phyloP scores from a whole-genome alignment of 2,329 filamentous ascomycete species.

The Mariannaea sp. region DNA sequence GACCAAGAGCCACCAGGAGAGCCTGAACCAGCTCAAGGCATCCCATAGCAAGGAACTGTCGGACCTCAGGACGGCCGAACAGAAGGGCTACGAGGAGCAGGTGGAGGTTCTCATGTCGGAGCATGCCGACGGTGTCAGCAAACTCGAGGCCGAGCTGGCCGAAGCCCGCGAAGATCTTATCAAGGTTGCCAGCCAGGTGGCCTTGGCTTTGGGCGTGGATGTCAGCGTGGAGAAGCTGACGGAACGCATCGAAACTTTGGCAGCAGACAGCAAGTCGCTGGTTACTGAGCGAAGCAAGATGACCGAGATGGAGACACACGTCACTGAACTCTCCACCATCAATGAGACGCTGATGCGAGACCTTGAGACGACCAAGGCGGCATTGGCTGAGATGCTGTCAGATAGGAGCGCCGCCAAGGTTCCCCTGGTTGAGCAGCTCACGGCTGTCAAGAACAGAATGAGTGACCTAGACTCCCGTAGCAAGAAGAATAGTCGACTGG shows the following conservation, averaged over 20 bases:
- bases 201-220: slow-evolving; percentile 63
- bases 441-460: slow-evolving; percentile 69
- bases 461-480: slow-evolving; percentile 68
- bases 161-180: slow-evolving; percentile 70
- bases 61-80: slow-evolving; percentile 53
- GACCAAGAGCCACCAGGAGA: slow-evolving; percentile 59
- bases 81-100: slow-evolving; percentile 62
- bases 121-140: slow-evolving; percentile 60
- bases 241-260: slow-evolving; percentile 62
- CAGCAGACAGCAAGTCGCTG: slow-evolving; percentile 64
- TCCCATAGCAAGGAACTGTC: slow-evolving; percentile 57
- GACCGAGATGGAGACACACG: slow-evolving; percentile 59
- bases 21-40: slow-evolving; percentile 53
- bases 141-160: slow-evolving; percentile 65
- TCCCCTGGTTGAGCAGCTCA: slow-evolving; percentile 60
- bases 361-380: slow-evolving; percentile 63
- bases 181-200: slow-evolving; percentile 67
- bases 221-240: slow-evolving; percentile 71
- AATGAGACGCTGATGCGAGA: slow-evolving; percentile 65
- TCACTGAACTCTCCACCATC: slow-evolving; percentile 60
- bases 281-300: slow-evolving; percentile 62
- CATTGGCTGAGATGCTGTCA: slow-evolving; percentile 58
- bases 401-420: slow-evolving; percentile 47
- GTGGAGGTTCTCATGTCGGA: slow-evolving; percentile 63
- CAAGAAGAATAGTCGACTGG: slow-evolving; percentile 87